Percentiles rank a stretch among this genome's conserved stretches.
These are phyloP conservation scores for Phytophthora vignae DNA, from an alignment of 352 stramenopile genomes.

Conservation along the genomic window DNA sequence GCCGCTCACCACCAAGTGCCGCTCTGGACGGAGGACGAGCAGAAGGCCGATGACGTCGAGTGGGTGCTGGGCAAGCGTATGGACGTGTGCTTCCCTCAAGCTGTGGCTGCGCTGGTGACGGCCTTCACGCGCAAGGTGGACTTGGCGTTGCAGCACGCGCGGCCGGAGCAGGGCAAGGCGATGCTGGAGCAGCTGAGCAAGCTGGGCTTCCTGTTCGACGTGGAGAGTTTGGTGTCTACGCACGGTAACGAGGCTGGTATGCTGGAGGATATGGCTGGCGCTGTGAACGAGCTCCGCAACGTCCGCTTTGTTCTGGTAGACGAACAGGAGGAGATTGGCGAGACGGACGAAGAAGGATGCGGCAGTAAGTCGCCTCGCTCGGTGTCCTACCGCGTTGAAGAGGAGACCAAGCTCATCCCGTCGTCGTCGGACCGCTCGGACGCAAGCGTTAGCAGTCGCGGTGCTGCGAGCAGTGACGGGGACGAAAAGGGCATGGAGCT, in stretches of 20 bases:
- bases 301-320: conserved; percentile 85
- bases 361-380: conserved; percentile 49
- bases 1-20: conserved; percentile 68
- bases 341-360: conserved; percentile 46
- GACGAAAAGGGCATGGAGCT: conserved; percentile 28
- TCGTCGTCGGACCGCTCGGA: conserved; percentile 26
- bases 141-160: conserved; percentile 67
- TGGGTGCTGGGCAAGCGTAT: conserved; percentile 85
- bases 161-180: conserved; percentile 49
- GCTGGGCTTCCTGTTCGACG: conserved; percentile 84
- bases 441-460: conserved; percentile 22
- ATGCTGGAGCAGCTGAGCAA: conserved; percentile 86
- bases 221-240: conserved; percentile 87
- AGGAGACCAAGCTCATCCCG: conserved; percentile 69
- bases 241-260: conserved; percentile 90
- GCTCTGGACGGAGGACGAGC: conserved; percentile 85
- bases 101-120: conserved; percentile 80
- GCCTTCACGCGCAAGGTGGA: conserved; percentile 86
- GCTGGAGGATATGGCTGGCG: conserved; percentile 89
- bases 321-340: conserved; percentile 62
- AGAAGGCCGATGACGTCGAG: conserved; percentile 80
- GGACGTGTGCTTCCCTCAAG: conserved; percentile 87
- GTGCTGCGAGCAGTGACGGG: conserved; percentile 22
- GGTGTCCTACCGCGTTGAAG: conserved; percentile 72
- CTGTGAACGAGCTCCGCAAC: conserved; percentile 82